Base-by-base conservation (phyloP, 192 early-diverging fungal genomes). In the Linnemannia exigua region DNA sequence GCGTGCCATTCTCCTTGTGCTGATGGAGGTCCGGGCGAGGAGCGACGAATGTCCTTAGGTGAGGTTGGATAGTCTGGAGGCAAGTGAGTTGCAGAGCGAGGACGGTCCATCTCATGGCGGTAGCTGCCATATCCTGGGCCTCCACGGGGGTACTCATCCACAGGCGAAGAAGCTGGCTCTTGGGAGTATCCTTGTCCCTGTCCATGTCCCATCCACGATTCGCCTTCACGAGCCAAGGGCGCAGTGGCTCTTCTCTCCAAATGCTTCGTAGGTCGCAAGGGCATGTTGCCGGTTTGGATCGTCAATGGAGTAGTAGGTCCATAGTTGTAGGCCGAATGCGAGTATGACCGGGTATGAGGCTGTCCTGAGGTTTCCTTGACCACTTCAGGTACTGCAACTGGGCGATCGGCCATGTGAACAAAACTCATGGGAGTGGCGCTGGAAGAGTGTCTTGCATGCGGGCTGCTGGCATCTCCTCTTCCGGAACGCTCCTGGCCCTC, bases 371-470 rank as follows among this genome's bases (percentile, higher is more conserved):
- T 31, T 33, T 74, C 72, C 48, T 74, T 74, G 48, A 28, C 47
- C 19, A 20, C 31, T 37, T 46, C 33, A 36, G 72, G 22, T 36
- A 9, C 19, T 33, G 50, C 48, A 50, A 25, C 28, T n/a, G 48
- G 33, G 20, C 74, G 35, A 5, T 75, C 37, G 4, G 47, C 33
- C 33, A 63, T 74, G 50, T 86, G 84, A 1, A 77, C 77, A 58
- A 86, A 86, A 51, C 78, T 80, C 44, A 86, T 73, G 48, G 82
- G 82, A 1, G 82, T 70, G 31, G 58, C 33, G 33, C 41, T 63
- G 44, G 73, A 19, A 38, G 58, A 12, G 28, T 81, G 52, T 76
- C 80, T 66, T 16, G 44, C 35, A 8, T 79, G 77, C 11, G 79
- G 44, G n/a, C 28, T 63, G 48, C 48, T 61, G n/a, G 20, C 14